Percentiles rank a stretch among this genome's conserved stretches.
phyloP scores from a whole-genome alignment of 2,329 filamentous ascomycete genomes.

The Juglanconis oblonga region DNA sequence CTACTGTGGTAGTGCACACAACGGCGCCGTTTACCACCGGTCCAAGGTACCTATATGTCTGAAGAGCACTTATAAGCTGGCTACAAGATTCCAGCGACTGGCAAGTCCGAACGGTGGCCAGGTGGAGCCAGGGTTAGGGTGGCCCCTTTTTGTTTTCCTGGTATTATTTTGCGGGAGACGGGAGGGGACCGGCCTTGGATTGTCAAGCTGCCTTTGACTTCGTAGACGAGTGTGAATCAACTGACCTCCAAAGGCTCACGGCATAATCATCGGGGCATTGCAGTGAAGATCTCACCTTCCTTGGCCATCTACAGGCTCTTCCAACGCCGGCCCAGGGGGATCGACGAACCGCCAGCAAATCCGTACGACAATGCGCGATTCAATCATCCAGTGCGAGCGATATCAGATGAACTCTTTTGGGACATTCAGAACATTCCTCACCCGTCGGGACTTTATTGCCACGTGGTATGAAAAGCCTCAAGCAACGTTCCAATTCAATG shows the following conservation, averaged over 20 bases:
- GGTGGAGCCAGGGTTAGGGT: too few relatives aligned
- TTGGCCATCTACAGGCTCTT: neutral
- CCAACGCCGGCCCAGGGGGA: neutral
- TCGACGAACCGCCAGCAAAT: neutral
- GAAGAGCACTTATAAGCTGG: too few relatives aligned
- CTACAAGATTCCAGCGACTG: too few relatives aligned
- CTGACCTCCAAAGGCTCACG: neutral
- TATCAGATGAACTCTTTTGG: neutral
- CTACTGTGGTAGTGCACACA: too few relatives aligned
- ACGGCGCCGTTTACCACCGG: too few relatives aligned
- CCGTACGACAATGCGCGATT: neutral
- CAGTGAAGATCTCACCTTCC: neutral
- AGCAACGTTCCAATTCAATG: neutral
- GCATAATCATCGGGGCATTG: neutral
- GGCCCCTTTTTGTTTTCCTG: too few relatives aligned
- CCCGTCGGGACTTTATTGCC: neutral
- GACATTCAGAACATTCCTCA: neutral
- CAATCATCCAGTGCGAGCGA: neutral
- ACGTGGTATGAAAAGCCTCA: neutral
- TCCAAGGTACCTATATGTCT: too few relatives aligned
- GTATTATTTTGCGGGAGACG: too few relatives aligned
- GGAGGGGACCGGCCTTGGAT: too few relatives aligned
- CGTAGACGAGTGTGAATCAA: neutral
- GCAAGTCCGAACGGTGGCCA: too few relatives aligned
- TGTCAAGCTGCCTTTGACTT: neutral